Evolutionary conservation across 2,329 filamentous ascomycete genomes (phyloP), one percentile per base, ranked within the genome.

Genomic region (Paraphaeosphaeria minitans): DNA sequence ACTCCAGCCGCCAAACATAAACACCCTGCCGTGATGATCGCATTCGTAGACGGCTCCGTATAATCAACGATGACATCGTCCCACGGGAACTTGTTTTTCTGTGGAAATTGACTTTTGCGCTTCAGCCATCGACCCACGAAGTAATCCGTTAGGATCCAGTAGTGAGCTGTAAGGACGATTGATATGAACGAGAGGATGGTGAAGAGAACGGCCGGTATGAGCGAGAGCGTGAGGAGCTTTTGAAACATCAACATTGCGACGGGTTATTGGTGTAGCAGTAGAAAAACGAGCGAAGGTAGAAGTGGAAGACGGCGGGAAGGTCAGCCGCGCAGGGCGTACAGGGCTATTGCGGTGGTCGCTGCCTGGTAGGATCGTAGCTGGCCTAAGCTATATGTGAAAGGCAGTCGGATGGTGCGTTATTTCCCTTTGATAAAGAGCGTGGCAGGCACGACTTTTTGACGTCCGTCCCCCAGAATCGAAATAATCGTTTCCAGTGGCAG

Each of bases 131-230:
- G 57, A 13, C 64, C 58, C 29, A 68, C 57, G 8, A 74, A 56
- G 64, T 68, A 73, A 52, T 74, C 71, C 31, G 65, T 66, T 10
- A 71, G 55, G 33, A 73, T 68, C 70, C 70, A 74, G 55, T 73
- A 74, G 47, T 69, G 63, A 5, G 63, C 65, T 9, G 69, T 72
- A 35, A 75, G 61, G 31, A 66, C 63, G 22, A 72, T 67, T 10
- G 70, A 71, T 16, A 70, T 53, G 13, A 72, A 31, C 0, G 72
- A 75, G 35, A 74, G 50, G 12, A 74, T 56, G 14, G 69, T 57
- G 43, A 74, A 70, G 29, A 70, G 35, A 24, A 69, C 58, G 29
- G 64, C 63, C 31, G 69, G 70, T 8, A 66, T 54, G 22, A 73
- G 64, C 37, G 68, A 59, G 19, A 70, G 42, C 49, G 57, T 64